Evolutionary conservation across 371 early-diverging fungal genomes (phyloP).

Genomic region (Chytridium lagenaria): DNA sequence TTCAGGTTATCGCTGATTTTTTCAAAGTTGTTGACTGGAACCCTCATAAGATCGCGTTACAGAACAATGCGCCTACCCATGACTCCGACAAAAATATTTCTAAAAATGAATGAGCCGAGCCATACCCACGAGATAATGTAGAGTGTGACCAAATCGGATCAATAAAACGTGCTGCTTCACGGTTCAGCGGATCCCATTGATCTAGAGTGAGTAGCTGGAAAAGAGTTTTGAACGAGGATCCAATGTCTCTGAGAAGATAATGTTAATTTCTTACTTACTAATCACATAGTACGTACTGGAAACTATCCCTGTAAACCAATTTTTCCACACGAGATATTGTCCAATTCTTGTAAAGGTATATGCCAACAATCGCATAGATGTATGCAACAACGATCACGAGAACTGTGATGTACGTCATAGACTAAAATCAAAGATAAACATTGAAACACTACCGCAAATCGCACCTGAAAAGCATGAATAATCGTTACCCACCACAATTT

Average conservation of each 20-base stretch:
- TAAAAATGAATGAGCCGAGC: constrained; percentile 55
- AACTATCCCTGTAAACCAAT: constrained; percentile 37
- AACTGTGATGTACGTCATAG: constrained; percentile 50
- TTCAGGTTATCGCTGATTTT: constrained; percentile 42
- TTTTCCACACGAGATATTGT: constrained; percentile 18
- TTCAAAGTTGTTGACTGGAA: constrained; percentile 51
- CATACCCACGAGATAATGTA: constrained; percentile 53
- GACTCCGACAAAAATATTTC: constrained; percentile 59
- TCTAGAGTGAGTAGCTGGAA: constrained; percentile 55
- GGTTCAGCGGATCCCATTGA: constrained; percentile 48
- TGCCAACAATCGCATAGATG: constrained; percentile 46
- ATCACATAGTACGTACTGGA: constrained; percentile 20
- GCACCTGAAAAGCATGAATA: constrained; percentile 49
- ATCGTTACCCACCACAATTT: constrained; percentile 53
- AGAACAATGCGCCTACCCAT: constrained; percentile 41
- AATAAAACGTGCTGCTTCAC: constrained; percentile 25
- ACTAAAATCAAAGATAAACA: constrained; percentile 22
- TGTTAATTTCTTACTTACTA: not conserved
- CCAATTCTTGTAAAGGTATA: constrained; percentile 43
- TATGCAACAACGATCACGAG: constrained; percentile 43
- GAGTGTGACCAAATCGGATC: constrained; percentile 41
- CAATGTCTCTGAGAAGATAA: constrained; percentile 37
- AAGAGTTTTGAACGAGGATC: constrained; percentile 37
- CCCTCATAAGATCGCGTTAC: not conserved
- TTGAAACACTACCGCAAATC: not conserved